Percentiles rank a stretch among this genome's conserved stretches.
These are phyloP conservation scores for Coemansia sp. DNA, from an alignment of 192 early-diverging fungal genomes.

Conservation along the genomic window DNA sequence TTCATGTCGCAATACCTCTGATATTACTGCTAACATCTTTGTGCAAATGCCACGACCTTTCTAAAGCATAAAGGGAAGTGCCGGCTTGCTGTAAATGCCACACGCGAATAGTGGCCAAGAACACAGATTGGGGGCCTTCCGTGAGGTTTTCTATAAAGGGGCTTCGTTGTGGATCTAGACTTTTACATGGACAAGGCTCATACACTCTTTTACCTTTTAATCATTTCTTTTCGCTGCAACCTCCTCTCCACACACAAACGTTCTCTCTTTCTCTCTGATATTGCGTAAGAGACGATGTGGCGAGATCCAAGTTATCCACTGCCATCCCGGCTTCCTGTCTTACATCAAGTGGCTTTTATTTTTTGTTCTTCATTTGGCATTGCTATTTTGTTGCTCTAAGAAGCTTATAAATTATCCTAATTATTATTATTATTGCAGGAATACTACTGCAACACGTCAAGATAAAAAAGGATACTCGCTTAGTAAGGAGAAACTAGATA, in stretches of 20 bases:
- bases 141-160: not conserved
- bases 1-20: not conserved
- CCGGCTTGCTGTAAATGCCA: too few relatives aligned
- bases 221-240: not conserved
- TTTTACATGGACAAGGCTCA: not conserved
- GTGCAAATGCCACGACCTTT: not conserved
- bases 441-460: not conserved
- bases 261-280: not conserved
- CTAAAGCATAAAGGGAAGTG: too few relatives aligned
- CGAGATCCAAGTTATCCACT: not conserved
- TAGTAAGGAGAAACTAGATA: not conserved
- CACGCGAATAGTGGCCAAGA: too few relatives aligned
- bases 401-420: not conserved
- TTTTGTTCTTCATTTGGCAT: not conserved
- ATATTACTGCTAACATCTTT: not conserved
- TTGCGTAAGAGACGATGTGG: constrained; percentile 4
- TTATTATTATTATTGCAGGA: not conserved
- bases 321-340: not conserved
- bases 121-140: not conserved
- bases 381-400: not conserved
- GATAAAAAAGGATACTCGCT: not conserved
- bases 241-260: not conserved
- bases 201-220: not conserved
- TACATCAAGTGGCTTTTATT: not conserved
- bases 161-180: not conserved